phyloP scores from a whole-genome alignment of 2,329 filamentous ascomycete genomes.

The Paecilomyces formosus region DNA sequence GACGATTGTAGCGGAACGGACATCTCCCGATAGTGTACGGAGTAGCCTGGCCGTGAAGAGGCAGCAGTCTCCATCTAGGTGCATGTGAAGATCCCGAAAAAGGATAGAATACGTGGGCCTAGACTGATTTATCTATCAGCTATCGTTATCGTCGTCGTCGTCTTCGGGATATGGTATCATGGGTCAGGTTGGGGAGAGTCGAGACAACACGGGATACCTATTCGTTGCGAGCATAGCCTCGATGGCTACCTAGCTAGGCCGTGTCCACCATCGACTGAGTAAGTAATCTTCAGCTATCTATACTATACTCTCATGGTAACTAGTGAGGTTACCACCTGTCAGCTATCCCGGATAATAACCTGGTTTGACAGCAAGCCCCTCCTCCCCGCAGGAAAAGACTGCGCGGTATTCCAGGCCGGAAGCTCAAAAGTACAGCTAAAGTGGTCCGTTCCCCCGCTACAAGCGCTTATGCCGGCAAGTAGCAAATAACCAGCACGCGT shows the following conservation, averaged over 20 bases:
- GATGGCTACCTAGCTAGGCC: not conserved
- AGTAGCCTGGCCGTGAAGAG: not conserved
- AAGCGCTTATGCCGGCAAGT: not conserved
- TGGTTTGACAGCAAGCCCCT: not conserved
- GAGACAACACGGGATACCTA: not conserved
- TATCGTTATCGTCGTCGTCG: not conserved
- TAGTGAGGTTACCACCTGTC: not conserved
- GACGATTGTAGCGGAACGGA: too few species aligned
- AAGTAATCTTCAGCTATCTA: not conserved
- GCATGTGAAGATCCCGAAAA: not conserved
- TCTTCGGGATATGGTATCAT: not conserved
- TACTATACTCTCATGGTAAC: not conserved
- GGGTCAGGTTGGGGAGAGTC: not conserved
- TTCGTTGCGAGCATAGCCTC: not conserved
- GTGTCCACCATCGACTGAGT: not conserved
- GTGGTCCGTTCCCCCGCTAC: not conserved
- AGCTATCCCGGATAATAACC: not conserved
- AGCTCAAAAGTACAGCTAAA: not conserved
- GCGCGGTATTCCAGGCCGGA: not conserved
- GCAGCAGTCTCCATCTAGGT: not conserved
- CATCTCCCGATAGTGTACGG: too few species aligned
- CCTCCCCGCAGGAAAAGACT: not conserved
- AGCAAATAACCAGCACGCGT: not conserved
- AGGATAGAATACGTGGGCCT: not conserved
- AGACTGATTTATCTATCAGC: not conserved